These are phyloP conservation scores for Pisolithus orientalis DNA, from an alignment of 768 basidiomycete genomes.

Conservation along the genomic window DNA sequence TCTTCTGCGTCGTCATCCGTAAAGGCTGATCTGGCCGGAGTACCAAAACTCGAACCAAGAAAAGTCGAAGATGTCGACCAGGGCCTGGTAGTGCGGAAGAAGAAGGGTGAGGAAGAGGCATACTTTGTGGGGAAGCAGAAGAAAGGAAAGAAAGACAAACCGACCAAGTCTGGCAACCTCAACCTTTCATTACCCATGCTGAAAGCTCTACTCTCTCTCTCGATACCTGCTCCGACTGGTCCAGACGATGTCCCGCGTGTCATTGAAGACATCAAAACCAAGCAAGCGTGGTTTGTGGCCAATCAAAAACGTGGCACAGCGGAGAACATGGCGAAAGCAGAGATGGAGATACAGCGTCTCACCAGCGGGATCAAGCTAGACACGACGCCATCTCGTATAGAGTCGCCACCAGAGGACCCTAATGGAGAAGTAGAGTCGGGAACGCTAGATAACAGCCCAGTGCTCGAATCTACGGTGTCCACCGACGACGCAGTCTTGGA, in stretches of 20 bases:
- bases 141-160: constrained; percentile 52
- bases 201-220: constrained; percentile 77
- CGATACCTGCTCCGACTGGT: constrained; percentile 84
- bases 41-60: constrained; percentile 78
- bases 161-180: constrained; percentile 34
- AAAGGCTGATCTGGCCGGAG: constrained; percentile 46
- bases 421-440: constrained; percentile 37
- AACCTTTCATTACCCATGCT: constrained; percentile 82
- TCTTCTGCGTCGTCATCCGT: constrained; percentile 37
- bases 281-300: constrained; percentile 92
- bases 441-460: constrained; percentile 32
- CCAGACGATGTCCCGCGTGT: constrained; percentile 73
- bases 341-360: constrained; percentile 65
- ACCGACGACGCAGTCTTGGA: constrained; percentile 33
- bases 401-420: constrained; percentile 36
- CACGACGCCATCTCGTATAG: constrained; percentile 15
- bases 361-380: constrained; percentile 35
- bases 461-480: constrained; percentile 27
- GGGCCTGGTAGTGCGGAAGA: constrained; percentile 75
- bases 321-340: constrained; percentile 76
- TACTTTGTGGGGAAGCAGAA: constrained; percentile 74
- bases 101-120: constrained; percentile 82
- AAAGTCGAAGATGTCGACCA: constrained; percentile 68
- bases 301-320: constrained; percentile 80
- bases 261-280: constrained; percentile 85